Conservation (phyloP, 768 basidiomycete species). For the Obba rivulosa region DNA sequence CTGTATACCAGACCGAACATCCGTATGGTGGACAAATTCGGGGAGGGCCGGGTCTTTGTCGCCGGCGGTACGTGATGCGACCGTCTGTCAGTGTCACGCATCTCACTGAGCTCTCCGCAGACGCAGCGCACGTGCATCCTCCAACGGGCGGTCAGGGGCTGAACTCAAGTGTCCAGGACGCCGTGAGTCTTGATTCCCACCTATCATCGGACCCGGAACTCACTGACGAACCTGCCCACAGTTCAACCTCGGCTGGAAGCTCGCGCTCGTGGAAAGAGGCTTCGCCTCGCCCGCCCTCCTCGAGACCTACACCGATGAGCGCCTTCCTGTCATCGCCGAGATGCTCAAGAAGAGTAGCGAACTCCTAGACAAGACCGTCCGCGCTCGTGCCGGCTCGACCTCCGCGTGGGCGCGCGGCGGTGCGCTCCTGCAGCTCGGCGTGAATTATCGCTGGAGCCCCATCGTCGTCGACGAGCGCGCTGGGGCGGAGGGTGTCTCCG, state of each 20-base stretch:
- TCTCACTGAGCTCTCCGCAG: slow-evolving; percentile 20
- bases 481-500: not conserved
- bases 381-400: slow-evolving; percentile 6
- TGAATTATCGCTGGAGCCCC: slow-evolving; percentile 50
- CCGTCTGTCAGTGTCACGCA: not conserved
- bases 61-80: slow-evolving; percentile 36
- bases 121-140: slow-evolving; percentile 43
- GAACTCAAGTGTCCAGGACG: slow-evolving; percentile 25
- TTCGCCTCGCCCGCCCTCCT: slow-evolving; percentile 21
- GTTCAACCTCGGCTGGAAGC: slow-evolving; percentile 28
- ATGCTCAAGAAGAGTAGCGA: slow-evolving; percentile 23
- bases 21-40: slow-evolving; percentile 40
- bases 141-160: slow-evolving; percentile 33
- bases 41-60: slow-evolving; percentile 35
- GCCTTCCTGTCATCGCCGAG: slow-evolving; percentile 25
- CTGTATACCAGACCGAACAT: slow-evolving; percentile 36
- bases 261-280: slow-evolving; percentile 24
- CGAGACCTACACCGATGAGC: slow-evolving; percentile 22
- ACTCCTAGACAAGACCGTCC: slow-evolving; percentile 3
- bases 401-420: slow-evolving; percentile 11
- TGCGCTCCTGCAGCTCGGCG: slow-evolving; percentile 37
- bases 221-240: slow-evolving; percentile 1
- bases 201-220: no score
- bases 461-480: slow-evolving; percentile 36
- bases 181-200: slow-evolving; percentile 10